These are phyloP conservation scores for Ogataea trehaloabstinens DNA, from an alignment of 805 yeast species.

Conservation along the genomic window DNA sequence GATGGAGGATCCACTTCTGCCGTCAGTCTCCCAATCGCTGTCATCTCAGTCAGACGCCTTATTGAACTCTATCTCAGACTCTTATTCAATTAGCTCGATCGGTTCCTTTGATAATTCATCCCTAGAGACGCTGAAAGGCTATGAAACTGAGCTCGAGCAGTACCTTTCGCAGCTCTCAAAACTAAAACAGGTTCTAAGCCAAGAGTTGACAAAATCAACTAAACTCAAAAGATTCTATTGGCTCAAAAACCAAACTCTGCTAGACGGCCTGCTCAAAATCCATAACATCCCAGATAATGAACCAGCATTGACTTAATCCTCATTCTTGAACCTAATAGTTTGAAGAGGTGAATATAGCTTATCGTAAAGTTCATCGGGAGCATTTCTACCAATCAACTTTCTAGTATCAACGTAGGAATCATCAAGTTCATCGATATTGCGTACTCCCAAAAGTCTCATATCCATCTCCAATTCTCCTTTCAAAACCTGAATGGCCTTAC, in stretches of 20 bases:
- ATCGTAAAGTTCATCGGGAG: slow-evolving; percentile 31
- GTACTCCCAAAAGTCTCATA: slow-evolving; percentile 78
- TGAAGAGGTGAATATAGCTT: slow-evolving; percentile 29
- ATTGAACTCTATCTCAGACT: slow-evolving; percentile 3
- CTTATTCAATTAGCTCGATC: slow-evolving; percentile 4
- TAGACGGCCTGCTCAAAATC: slow-evolving; percentile 18
- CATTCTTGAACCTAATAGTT: slow-evolving; percentile 30
- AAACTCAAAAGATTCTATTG: slow-evolving; percentile 21
- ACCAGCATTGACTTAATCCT: slow-evolving; percentile 9
- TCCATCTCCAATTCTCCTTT: slow-evolving; percentile 71
- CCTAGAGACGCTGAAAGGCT: slow-evolving; percentile 13
- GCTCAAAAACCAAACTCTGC: slow-evolving; percentile 27
- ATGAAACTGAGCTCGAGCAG: slow-evolving; percentile 16
- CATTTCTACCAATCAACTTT: slow-evolving; percentile 32
- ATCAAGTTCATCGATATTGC: slow-evolving; percentile 55
- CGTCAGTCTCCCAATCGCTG: slow-evolving; percentile 3
- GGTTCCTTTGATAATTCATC: slow-evolving; percentile 14
- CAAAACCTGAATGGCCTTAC: slow-evolving; percentile 56
- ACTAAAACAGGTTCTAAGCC: slow-evolving; percentile 18
- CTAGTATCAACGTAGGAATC: slow-evolving; percentile 59
- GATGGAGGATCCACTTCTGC: slow-evolving; percentile 5
- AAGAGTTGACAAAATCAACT: slow-evolving; percentile 19
- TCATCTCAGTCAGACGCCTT: slow-evolving; percentile 1
- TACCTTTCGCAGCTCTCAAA: slow-evolving; percentile 21
- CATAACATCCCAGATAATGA: slow-evolving; percentile 1